These are phyloP conservation scores for Naganishia liquefaciens DNA, from an alignment of 1,284 basidiomycete species.

Conservation along the genomic window DNA sequence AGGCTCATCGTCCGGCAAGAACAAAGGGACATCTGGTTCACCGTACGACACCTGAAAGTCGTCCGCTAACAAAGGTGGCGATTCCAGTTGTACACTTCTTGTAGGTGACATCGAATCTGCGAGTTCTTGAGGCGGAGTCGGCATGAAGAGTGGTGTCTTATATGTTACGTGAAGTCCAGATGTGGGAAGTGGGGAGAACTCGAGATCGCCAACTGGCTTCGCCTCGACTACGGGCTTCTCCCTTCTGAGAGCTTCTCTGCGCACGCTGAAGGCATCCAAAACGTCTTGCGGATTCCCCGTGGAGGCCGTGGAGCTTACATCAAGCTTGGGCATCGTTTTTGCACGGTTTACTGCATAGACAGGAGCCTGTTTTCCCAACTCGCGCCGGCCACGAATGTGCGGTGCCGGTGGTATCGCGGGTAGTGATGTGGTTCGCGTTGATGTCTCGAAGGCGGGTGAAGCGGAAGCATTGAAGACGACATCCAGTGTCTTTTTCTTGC, in stretches of 20 bases:
- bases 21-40: conserved; percentile 4
- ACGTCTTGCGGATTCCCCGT: conserved; percentile 11
- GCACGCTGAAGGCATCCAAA: conserved; percentile 6
- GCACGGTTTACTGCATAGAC: conserved; percentile 1
- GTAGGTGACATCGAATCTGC: conserved; percentile 1
- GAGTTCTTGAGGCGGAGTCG: neutral
- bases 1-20: conserved; percentile 16
- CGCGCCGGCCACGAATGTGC: conserved; percentile 4
- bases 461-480: neutral
- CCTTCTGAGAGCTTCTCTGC: conserved; percentile 6
- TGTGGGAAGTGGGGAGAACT: conserved; percentile 7
- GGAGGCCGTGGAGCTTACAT: neutral
- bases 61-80: conserved; percentile 14
- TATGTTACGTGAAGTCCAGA: neutral
- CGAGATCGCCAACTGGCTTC: conserved; percentile 11
- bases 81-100: neutral
- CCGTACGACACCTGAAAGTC: conserved; percentile 2
- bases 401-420: conserved; percentile 5
- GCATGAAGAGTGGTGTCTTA: conserved; percentile 6
- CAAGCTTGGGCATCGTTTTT: conserved; percentile 8
- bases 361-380: conserved; percentile 15
- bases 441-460: neutral
- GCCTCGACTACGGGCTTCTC: neutral
- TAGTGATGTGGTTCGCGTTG: conserved; percentile 13
- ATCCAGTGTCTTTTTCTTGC: conserved; percentile 10